phyloP scores from a whole-genome alignment of 495 filamentous ascomycete genomes.

The Neurospora sp. region DNA sequence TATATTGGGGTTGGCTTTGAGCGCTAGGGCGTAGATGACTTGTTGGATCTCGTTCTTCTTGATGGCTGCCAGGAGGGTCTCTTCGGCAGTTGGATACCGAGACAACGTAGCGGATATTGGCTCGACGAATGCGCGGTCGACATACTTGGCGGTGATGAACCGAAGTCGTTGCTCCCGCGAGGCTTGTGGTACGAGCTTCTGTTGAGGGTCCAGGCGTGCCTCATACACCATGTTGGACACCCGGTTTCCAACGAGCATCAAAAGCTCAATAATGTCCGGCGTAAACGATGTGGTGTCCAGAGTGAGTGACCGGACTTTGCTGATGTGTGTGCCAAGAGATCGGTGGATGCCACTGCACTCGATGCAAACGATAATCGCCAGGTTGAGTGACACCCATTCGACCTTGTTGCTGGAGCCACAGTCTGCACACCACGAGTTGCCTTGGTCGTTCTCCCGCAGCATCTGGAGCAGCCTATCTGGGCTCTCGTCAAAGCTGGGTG shows the following conservation, averaged over 20 bases:
- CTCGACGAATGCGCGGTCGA: slow-evolving; percentile 70
- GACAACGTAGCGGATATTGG: slow-evolving; percentile 66
- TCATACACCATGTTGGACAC: slow-evolving; percentile 97
- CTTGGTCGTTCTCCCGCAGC: slow-evolving; percentile 82
- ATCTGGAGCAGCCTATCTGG: slow-evolving; percentile 76
- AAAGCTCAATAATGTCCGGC: slow-evolving; percentile 88
- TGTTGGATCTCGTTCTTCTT: slow-evolving; percentile 90
- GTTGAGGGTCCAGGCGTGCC: slow-evolving; percentile 59
- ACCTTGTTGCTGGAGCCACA: slow-evolving; percentile 86
- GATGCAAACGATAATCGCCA: slow-evolving; percentile 93
- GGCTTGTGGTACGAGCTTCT: slow-evolving; percentile 64
- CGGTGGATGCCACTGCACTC: slow-evolving; percentile 97
- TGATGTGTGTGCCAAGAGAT: slow-evolving; percentile 93
- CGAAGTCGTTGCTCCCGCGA: slow-evolving; percentile 79
- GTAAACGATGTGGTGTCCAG: slow-evolving; percentile 94
- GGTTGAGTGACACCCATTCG: slow-evolving; percentile 98
- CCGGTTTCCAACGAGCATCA: slow-evolving; percentile 84
- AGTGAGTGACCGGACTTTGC: slow-evolving; percentile 91
- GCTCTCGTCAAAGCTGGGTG: slow-evolving; percentile 62
- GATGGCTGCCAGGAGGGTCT: slow-evolving; percentile 84
- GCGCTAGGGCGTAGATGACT: slow-evolving; percentile 81
- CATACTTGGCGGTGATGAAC: slow-evolving; percentile 95
- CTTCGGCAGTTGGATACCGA: slow-evolving; percentile 70
- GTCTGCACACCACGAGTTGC: slow-evolving; percentile 91
- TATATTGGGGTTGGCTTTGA: slow-evolving; percentile 79